Evolutionary conservation across 176 grass and related monocot species (phyloP).

Genomic region (maize (Zea mays)): DNA sequence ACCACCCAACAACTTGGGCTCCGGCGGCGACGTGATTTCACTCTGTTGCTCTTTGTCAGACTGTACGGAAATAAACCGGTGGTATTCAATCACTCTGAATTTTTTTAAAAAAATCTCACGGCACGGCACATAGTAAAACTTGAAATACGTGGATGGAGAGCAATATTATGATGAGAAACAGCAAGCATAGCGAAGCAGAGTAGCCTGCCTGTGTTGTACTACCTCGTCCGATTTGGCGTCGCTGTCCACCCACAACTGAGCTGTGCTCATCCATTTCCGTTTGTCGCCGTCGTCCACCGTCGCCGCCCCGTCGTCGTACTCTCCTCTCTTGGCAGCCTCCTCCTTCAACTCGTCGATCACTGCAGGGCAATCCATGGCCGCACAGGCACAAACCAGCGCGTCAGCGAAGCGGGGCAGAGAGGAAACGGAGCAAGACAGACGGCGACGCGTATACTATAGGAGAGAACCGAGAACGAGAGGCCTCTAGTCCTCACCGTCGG

Average conservation of each 20-base stretch:
- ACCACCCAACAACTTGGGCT: constrained; percentile 26
- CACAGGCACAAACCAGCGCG: neutral
- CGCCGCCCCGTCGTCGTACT: constrained; percentile 17
- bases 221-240: constrained; percentile 50
- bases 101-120: neutral
- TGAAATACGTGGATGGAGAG: neutral
- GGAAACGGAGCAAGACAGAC: neutral
- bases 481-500: constrained; percentile 42
- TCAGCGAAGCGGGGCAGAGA: constrained; percentile 12
- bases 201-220: neutral
- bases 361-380: constrained; percentile 16
- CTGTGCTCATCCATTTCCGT: constrained; percentile 87
- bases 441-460: neutral
- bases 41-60: constrained; percentile 42
- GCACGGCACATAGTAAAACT: constrained; percentile 18
- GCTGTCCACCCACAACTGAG: constrained; percentile 81
- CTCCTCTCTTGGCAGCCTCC: constrained; percentile 46
- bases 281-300: constrained; percentile 57
- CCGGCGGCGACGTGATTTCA: constrained; percentile 29
- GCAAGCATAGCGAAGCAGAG: neutral
- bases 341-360: constrained; percentile 75
- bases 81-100: neutral
- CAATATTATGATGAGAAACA: neutral
- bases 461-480: neutral
- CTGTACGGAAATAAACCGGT: neutral